These are phyloP conservation scores for Turnera subulata DNA, from an alignment of 345 rosid genomes.

Conservation along the genomic window DNA sequence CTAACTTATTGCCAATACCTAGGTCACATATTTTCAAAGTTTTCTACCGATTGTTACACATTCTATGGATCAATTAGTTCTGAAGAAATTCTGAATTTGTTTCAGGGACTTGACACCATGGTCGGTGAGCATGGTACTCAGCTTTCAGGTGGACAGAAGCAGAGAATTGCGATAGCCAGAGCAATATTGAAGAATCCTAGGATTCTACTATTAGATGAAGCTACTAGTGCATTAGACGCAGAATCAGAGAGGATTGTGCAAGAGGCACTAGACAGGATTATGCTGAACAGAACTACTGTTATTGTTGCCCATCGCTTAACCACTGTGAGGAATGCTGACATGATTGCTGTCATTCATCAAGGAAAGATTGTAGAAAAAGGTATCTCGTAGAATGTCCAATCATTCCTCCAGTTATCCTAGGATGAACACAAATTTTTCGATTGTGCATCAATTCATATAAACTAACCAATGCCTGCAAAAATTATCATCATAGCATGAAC, in stretches of 20 bases:
- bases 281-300: slow-evolving; percentile 26
- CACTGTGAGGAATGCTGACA: slow-evolving; percentile 58
- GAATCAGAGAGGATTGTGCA: slow-evolving; percentile 33
- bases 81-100: not conserved
- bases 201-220: slow-evolving; percentile 33
- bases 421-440: too few relatives aligned
- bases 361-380: slow-evolving; percentile 89
- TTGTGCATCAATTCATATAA: too few relatives aligned
- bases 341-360: slow-evolving; percentile 71
- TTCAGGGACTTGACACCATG: slow-evolving; percentile 20
- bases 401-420: too few relatives aligned
- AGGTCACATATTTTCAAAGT: not conserved
- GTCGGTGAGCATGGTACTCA: slow-evolving; percentile 23
- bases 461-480: too few relatives aligned
- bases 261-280: slow-evolving; percentile 26
- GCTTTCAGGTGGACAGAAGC: slow-evolving; percentile 45
- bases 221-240: slow-evolving; percentile 34
- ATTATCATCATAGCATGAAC: too few relatives aligned
- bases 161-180: slow-evolving; percentile 33
- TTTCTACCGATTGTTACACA: not conserved
- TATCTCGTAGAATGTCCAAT: slow-evolving; percentile 8
- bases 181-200: slow-evolving; percentile 38
- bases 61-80: not conserved
- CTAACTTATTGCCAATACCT: not conserved
- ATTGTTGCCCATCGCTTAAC: slow-evolving; percentile 32